Evolutionary conservation across 75 land plant species (phyloP).

Genomic region (Larix kaempferi): DNA sequence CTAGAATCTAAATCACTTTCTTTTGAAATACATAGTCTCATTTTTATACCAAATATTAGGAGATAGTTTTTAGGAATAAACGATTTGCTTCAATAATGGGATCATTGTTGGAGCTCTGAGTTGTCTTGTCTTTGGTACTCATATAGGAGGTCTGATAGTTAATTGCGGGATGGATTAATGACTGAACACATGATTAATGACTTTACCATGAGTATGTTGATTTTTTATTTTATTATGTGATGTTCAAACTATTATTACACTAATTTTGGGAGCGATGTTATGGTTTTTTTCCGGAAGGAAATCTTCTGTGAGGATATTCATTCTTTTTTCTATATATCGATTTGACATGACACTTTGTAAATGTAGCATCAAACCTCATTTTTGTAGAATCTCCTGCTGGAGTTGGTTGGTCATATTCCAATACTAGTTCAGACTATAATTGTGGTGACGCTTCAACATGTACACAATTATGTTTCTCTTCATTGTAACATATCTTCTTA

Average conservation of each 20-base stretch:
- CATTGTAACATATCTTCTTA: too few relatives aligned
- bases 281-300: background rate
- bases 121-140: too few relatives aligned
- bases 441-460: conserved; percentile 26
- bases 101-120: too few relatives aligned
- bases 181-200: too few relatives aligned
- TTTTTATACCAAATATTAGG: background rate
- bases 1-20: too few relatives aligned
- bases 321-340: background rate
- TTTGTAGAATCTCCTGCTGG: conserved; percentile 40
- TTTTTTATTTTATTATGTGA: background rate
- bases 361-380: conserved; percentile 22
- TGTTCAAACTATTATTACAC: background rate
- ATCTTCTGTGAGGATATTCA: background rate
- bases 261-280: background rate
- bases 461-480: background rate
- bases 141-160: too few relatives aligned
- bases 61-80: too few relatives aligned
- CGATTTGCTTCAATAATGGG: too few relatives aligned
- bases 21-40: background rate
- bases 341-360: background rate
- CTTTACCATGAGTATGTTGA: background rate
- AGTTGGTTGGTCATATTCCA: conserved; percentile 44
- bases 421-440: conserved; percentile 24
- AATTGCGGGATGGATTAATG: too few relatives aligned